Percentiles rank a stretch among this genome's conserved stretches.
These are phyloP conservation scores for Bretziella fagacearum DNA, from an alignment of 2,329 filamentous ascomycete genomes.

Conservation along the genomic window DNA sequence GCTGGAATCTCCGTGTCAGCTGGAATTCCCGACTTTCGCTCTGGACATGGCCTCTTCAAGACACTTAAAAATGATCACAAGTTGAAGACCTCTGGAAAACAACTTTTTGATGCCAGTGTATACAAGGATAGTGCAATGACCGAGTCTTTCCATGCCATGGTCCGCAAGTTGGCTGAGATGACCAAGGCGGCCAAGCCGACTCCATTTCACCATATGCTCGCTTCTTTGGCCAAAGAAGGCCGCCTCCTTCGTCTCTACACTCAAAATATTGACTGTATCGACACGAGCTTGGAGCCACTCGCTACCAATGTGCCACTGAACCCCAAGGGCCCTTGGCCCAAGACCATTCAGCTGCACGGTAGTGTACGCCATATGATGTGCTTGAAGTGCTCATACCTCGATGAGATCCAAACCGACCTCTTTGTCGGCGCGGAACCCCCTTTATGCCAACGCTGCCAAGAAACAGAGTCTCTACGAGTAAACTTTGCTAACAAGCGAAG, in stretches of 20 bases:
- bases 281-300: constrained; percentile 66
- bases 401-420: constrained; percentile 57
- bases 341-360: constrained; percentile 83
- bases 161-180: constrained; percentile 68
- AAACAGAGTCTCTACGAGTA: constrained; percentile 59
- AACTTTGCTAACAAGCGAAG: constrained; percentile 68
- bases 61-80: constrained; percentile 75
- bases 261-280: constrained; percentile 93
- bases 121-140: constrained; percentile 86
- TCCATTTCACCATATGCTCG: constrained; percentile 81
- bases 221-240: constrained; percentile 72
- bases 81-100: constrained; percentile 75
- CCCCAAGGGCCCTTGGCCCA: constrained; percentile 77
- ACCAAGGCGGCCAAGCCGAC: constrained; percentile 66
- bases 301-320: constrained; percentile 66
- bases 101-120: constrained; percentile 92
- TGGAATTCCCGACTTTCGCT: constrained; percentile 94
- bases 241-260: constrained; percentile 82
- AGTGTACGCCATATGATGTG: constrained; percentile 94
- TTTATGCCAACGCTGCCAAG: constrained; percentile 56
- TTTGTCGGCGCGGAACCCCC: constrained; percentile 78
- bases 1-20: constrained; percentile 95
- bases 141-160: constrained; percentile 88
- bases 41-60: constrained; percentile 74
- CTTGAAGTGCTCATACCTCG: constrained; percentile 69